Evolutionary conservation across 768 basidiomycete genomes (phyloP), one percentile per base, ranked within the genome.

Genomic region (Pholiota molesta): DNA sequence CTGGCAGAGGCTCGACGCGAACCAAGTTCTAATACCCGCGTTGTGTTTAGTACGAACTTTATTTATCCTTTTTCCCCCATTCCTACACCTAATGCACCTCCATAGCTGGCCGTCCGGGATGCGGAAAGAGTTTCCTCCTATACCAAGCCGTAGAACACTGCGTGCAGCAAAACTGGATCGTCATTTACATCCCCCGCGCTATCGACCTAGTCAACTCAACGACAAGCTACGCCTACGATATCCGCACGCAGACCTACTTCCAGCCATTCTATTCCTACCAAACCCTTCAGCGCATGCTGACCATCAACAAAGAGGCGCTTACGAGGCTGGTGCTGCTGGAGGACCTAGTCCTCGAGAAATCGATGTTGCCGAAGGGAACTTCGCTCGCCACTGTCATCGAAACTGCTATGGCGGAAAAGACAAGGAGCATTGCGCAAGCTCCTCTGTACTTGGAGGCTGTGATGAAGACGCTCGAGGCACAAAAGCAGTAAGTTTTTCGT

Each of bases 81-180:
- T 45, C 52, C 60, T n/a, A 45, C 28, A 19, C 11, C 28, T 37
- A 57, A 51, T 55, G 65, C 58, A 67, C 35, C 58, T 54, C 16
- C 53, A 13, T n/a, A 94, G 89, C 87, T 63, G 95, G 95, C 14
- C 75, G 82, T 6, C 63, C 83, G 9, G 95, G 95, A 5, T 87
- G 84, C 58, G 95, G 95, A 44, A 97, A 97, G 76, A 92, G 89
- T 59, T 86, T 84, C 62, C 72, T 92, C 9, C 74, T 97, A 31
- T 77, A 95, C 9, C 95, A 97, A 72, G 82, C 89, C 0, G 86
- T 92, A 0, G 81, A 90, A 40, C 87, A 92, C 64, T 88, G 87
- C 35, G 67, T 82, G 10, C 73, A 81, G 2, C 81, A 84, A 21
- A 82, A 83, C 28, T 95, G 93, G 91, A 81, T 96, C 21, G 92